Conservation (phyloP, 2,329 filamentous ascomycete genomes). For the Ophiocordyceps robertsii region DNA sequence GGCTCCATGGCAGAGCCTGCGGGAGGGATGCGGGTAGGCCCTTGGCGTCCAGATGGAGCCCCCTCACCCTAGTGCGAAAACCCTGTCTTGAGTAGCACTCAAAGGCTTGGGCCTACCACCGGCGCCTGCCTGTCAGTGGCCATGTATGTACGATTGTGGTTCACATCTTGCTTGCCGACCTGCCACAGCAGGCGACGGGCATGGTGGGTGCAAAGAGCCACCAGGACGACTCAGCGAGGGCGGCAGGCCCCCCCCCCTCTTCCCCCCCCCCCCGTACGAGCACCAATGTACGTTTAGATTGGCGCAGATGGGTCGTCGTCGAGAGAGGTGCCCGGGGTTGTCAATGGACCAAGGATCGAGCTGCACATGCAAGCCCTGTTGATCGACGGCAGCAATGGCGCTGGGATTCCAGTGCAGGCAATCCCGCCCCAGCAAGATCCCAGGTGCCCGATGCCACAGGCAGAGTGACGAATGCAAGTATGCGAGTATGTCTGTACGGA, state of each 20-base stretch:
- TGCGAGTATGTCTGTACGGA: background rate
- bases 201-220: background rate
- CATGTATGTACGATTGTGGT: background rate
- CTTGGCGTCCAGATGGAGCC: slow-evolving; percentile 3
- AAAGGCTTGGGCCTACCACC: slow-evolving; percentile 3
- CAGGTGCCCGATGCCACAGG: background rate
- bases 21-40: slow-evolving; percentile 1
- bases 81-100: slow-evolving; percentile 6
- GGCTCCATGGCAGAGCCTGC: background rate
- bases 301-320: background rate
- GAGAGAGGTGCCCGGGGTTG: background rate
- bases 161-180: background rate
- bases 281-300: background rate
- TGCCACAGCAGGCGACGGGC: background rate
- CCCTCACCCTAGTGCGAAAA: slow-evolving; percentile 2
- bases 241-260: background rate
- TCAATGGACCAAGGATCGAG: background rate
- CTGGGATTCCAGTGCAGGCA: slow-evolving; percentile 1
- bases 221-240: background rate
- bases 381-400: background rate
- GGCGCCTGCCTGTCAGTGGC: background rate
- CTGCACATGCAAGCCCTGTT: background rate
- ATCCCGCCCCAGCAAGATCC: slow-evolving; percentile 1
- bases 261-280: background rate
- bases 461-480: background rate